Percentiles rank a stretch among this genome's conserved stretches.
Conservation (phyloP, 2,329 filamentous ascomycete genomes). For the Trichoderma sp. region DNA sequence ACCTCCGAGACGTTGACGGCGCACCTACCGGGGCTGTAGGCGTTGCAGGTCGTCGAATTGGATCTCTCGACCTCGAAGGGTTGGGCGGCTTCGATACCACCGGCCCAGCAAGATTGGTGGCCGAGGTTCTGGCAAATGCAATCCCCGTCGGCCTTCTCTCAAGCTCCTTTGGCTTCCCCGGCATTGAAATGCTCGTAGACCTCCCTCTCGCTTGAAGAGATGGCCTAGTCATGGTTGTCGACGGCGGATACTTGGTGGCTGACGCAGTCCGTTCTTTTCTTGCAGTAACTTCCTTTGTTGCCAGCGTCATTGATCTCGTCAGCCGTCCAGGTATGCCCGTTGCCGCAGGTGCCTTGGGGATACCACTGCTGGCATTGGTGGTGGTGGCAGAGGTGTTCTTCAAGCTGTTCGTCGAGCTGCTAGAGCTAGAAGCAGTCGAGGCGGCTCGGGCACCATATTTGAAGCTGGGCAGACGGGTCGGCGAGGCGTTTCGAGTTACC, state of each 20-base stretch:
- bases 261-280: conserved; percentile 29
- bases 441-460: conserved; percentile 45
- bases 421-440: conserved; percentile 33
- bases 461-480: conserved; percentile 51
- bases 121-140: conserved; percentile 39
- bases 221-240: conserved; percentile 37
- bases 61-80: conserved; percentile 32
- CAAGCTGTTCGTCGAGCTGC: conserved; percentile 19
- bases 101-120: conserved; percentile 33
- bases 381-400: conserved; percentile 27
- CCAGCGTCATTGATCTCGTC: conserved; percentile 13
- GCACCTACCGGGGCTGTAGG: conserved; percentile 1
- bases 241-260: conserved; percentile 38
- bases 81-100: conserved; percentile 35
- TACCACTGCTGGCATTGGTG: not conserved
- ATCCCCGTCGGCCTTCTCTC: conserved; percentile 28
- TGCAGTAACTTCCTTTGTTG: conserved; percentile 11
- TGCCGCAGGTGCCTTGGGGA: conserved; percentile 17
- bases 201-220: conserved; percentile 35
- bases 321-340: conserved; percentile 25
- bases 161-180: conserved; percentile 10
- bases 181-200: conserved; percentile 34
- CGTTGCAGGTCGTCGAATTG: conserved; percentile 10
- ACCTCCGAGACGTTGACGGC: not conserved
- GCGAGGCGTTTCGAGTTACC: conserved; percentile 45